A percentile compares a stretch with the other conserved stretches of the same genome.
phyloP scores from a whole-genome alignment of 805 yeast species.

The Priceomyces fermenticarens region DNA sequence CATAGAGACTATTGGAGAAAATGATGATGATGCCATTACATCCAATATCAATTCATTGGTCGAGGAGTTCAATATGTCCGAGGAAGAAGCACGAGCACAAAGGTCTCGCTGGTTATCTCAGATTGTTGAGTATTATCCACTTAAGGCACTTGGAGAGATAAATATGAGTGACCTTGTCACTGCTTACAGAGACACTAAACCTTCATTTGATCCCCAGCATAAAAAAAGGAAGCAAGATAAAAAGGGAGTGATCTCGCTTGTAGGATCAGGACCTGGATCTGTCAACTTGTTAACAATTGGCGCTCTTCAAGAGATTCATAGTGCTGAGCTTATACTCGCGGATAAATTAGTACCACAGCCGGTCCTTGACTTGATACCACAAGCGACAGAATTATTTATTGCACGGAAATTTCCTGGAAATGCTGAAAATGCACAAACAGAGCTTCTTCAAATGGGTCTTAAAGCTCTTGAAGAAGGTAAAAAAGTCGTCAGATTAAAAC shows the following conservation, averaged over 20 bases:
- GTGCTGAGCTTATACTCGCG: conserved; percentile 82
- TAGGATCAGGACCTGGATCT: conserved; percentile 95
- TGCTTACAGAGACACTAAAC: conserved; percentile 27
- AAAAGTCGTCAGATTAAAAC: conserved; percentile 84
- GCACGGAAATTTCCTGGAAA: conserved; percentile 96
- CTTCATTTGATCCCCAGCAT: background rate
- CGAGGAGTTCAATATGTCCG: conserved; percentile 54
- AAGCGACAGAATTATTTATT: conserved; percentile 69
- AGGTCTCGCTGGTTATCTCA: conserved; percentile 85
- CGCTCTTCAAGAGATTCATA: conserved; percentile 73
- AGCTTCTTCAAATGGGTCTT: conserved; percentile 71
- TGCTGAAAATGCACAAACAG: conserved; percentile 90
- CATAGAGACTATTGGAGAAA: conserved; percentile 44
- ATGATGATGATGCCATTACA: conserved; percentile 67
- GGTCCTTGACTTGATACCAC: conserved; percentile 79
- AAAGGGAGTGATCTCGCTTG: conserved; percentile 67
- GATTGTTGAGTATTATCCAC: conserved; percentile 86
- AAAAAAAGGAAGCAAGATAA: conserved; percentile 3
- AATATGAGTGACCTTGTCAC: conserved; percentile 55
- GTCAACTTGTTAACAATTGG: conserved; percentile 78
- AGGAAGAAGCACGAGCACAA: conserved; percentile 49
- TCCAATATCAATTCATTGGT: conserved; percentile 59
- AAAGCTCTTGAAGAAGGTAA: conserved; percentile 61
- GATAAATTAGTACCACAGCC: conserved; percentile 91
- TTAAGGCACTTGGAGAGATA: conserved; percentile 57